Evolutionary conservation across 73 alveolate species (phyloP), one percentile per base, ranked within the genome.

Genomic region (Paramecium sonneborni): DNA sequence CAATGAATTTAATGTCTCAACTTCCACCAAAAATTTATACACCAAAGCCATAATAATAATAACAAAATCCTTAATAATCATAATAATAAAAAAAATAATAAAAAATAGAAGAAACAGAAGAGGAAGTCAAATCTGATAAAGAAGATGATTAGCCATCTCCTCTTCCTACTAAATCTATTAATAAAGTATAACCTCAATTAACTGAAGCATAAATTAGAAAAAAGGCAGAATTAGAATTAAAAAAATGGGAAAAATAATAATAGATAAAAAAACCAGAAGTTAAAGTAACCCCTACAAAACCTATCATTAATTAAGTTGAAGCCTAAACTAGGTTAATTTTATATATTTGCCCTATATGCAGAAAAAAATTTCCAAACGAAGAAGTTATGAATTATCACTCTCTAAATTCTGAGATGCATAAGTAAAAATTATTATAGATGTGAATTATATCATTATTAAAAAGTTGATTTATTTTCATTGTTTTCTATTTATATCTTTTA

Each of bases 191-290:
- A 41, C 44, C 76, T 21, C 14, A 79, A 79, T 21, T 79, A 20
- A 79, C 90, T 11, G 90, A 79, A 79, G 90, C 90, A 9, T 39
- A 79, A 44, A 79, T 20, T 12, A 79, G 90, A 28, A 79, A 79
- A n/a, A 79, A 44, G 46, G 90, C 69, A 0, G 90, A 79, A 46
- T 79, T 30, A 24, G 72, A 44, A 21, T 62, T 79, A 18, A 79
- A 79, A 12, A 79, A 79, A 46, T 79, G 90, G 90, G 90, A 79
- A 39, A 79, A 79, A 79, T 44, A 43, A 24, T 79, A 79, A 46
- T 28, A 43, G 41, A 79, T 15, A 39, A 79, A 79, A 26, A 44
- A 20, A 26, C 72, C 86, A 35, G 57, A 43, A 10, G 30, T 23
- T 20, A 46, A 79, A 39, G 55, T 43, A 11, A 9, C 26, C 0